phyloP scores from a whole-genome alignment of 352 stramenopile genomes.

The Phytopythium cucurbitacearum region DNA sequence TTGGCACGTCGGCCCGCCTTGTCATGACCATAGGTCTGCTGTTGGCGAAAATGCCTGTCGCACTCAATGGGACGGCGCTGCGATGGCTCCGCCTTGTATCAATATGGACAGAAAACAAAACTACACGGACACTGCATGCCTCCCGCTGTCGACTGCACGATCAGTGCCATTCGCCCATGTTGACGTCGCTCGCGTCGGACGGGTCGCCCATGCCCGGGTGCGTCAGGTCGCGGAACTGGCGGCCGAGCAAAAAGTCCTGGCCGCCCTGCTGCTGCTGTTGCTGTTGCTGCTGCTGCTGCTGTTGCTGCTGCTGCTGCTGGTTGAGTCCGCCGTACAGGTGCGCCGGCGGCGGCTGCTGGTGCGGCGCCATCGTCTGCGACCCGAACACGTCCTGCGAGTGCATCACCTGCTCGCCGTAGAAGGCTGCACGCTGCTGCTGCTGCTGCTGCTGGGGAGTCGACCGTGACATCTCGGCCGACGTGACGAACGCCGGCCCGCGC shows the following conservation, averaged over 20 bases:
- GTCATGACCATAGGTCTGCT: too few relatives aligned
- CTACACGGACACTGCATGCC: neutral
- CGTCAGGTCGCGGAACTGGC: constrained; percentile 41
- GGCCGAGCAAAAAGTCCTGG: constrained; percentile 49
- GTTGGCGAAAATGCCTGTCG: too few relatives aligned
- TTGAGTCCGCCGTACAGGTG: constrained; percentile 25
- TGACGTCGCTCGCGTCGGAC: constrained; percentile 38
- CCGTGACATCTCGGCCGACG: constrained; percentile 16
- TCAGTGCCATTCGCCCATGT: constrained; percentile 61
- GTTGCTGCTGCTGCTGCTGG: constrained; percentile 19
- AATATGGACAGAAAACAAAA: neutral
- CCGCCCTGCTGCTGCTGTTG: constrained; percentile 28
- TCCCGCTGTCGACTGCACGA: too few relatives aligned
- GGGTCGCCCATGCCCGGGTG: constrained; percentile 44
- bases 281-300: constrained; percentile 35
- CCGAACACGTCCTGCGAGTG: constrained; percentile 48
- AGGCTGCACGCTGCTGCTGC: constrained; percentile 28
- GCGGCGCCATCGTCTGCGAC: constrained; percentile 29
- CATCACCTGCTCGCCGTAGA: constrained; percentile 40
- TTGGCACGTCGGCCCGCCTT: too few relatives aligned
- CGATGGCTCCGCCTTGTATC: neutral
- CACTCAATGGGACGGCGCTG: neutral
- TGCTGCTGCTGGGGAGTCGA: constrained; percentile 17
- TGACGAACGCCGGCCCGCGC: constrained; percentile 18
- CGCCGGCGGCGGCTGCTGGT: constrained; percentile 33